Percentiles rank a stretch among this genome's conserved stretches.
These are phyloP conservation scores for Boletus rubescentipes DNA, from an alignment of 768 basidiomycete species.

Conservation along the genomic window DNA sequence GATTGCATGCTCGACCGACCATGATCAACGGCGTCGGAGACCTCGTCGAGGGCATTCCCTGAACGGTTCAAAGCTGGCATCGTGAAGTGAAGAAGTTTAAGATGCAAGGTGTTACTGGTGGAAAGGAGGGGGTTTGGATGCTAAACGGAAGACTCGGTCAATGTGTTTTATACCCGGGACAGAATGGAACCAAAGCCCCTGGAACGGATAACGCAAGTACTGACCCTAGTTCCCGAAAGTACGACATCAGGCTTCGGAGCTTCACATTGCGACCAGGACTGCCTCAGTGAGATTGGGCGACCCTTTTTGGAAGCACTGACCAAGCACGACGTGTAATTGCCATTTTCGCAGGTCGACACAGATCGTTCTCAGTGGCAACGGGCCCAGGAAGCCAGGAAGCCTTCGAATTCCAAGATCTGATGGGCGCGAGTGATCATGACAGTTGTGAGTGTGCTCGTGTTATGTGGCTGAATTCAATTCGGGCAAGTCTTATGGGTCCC, in stretches of 20 bases:
- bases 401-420: constrained; percentile 19
- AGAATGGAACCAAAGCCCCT: constrained; percentile 7
- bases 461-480: constrained; percentile 8
- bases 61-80: constrained; percentile 31
- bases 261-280: constrained; percentile 16
- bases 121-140: not conserved
- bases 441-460: constrained; percentile 4
- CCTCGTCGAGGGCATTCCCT: constrained; percentile 38
- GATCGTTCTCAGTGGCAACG: constrained; percentile 9
- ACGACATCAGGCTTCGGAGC: constrained; percentile 21
- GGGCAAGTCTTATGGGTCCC: constrained; percentile 2
- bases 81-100: not conserved
- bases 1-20: constrained; percentile 32
- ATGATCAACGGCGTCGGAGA: constrained; percentile 50
- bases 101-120: not conserved
- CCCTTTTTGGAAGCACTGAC: constrained; percentile 17
- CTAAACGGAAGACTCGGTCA: not conserved
- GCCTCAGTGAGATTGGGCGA: constrained; percentile 9
- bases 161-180: constrained; percentile 21
- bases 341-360: constrained; percentile 4
- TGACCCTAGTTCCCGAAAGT: constrained; percentile 13
- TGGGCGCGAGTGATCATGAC: constrained; percentile 18
- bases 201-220: constrained; percentile 7
- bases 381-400: not conserved
- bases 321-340: constrained; percentile 15